Conservation (phyloP, 768 basidiomycete genomes). For the Gloeopeniophorella convolvens region DNA sequence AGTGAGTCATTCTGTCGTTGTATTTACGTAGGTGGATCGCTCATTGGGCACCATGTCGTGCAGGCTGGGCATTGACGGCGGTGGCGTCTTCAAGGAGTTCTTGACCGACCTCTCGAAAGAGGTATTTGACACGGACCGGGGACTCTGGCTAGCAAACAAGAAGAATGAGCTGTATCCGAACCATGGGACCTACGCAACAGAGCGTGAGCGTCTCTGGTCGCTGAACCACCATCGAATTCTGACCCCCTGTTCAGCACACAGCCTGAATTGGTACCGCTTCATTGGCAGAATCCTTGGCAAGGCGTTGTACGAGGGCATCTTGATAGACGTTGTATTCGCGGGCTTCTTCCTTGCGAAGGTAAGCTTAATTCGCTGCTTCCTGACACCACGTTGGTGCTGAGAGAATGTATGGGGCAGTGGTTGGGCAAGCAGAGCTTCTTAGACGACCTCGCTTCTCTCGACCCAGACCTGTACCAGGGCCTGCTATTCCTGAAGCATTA, state of each 20-base stretch:
- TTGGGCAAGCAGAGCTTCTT: constrained; percentile 87
- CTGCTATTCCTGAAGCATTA: constrained; percentile 92
- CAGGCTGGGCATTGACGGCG: constrained; percentile 91
- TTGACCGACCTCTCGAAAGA: constrained; percentile 89
- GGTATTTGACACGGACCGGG: constrained; percentile 91
- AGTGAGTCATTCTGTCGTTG: constrained; percentile 45
- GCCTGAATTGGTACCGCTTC: constrained; percentile 87
- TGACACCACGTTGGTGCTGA: not conserved
- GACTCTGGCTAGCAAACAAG: constrained; percentile 86
- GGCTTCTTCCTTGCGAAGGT: constrained; percentile 91
- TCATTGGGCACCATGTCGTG: constrained; percentile 11
- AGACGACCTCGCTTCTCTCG: constrained; percentile 88
- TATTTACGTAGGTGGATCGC: not conserved
- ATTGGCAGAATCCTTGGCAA: constrained; percentile 93
- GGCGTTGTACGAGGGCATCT: constrained; percentile 92
- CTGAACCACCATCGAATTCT: not conserved
- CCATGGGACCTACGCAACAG: constrained; percentile 85
- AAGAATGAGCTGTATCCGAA: constrained; percentile 96
- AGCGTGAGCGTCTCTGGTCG: constrained; percentile 44
- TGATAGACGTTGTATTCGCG: constrained; percentile 93
- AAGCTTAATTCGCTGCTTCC: constrained; percentile 5
- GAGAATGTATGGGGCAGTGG: constrained; percentile 48
- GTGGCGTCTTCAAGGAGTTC: constrained; percentile 97
- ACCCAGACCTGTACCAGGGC: constrained; percentile 88
- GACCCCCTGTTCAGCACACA: constrained; percentile 43